Base-by-base conservation (phyloP, 2,329 filamentous ascomycete genomes). In the Fusarium globosum region DNA sequence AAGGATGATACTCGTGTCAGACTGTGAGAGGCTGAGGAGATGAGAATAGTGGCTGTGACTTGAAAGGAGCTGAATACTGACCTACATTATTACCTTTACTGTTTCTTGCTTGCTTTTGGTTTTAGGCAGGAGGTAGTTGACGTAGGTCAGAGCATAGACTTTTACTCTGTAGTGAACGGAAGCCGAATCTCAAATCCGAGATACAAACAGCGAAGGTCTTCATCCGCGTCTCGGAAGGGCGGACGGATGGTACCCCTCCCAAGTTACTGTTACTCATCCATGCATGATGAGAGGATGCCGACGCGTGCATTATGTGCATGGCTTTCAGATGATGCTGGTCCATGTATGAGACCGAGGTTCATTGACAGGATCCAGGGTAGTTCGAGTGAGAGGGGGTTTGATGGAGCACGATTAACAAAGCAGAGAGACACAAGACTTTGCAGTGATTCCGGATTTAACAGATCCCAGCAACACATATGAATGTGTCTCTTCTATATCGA, bases 1-100 rank as follows among this genome's bases (percentile, higher is more conserved):
- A 72, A 57, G 36, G 46, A 48, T 57, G 30, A 69, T 59, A 75
- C 69, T 80, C 79, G 79, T 81, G 79, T 81, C 79, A 75, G 68
- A 55, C 77, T 79, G 71, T 81, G 79, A 81, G 78, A 81, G 79
- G 79, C 75, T 73, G 68, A 69, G 53, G 41, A 56, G 61, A 42
- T n/a, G 36, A 64, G 56, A 57, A 65, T 65, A 69, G 75, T 71
- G 75, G 65, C 74, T 77, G 56, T 64, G 65, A 64, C 43, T 57
- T 48, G 55, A 61, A 61, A 63, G 51, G 61, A 59, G 65, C 66
- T 73, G 61, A 52, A 53, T 52, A 39, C 48, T 21, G 9, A 12
- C 23, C 36, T n/a, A 48, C 45, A 28, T 28, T 28, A 28, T 21
- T 30, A 48, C 48, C 16, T 51, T 21, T 36, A 42, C 42, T 66